phyloP scores from a whole-genome alignment of 768 basidiomycete genomes.

The Russula emetica region DNA sequence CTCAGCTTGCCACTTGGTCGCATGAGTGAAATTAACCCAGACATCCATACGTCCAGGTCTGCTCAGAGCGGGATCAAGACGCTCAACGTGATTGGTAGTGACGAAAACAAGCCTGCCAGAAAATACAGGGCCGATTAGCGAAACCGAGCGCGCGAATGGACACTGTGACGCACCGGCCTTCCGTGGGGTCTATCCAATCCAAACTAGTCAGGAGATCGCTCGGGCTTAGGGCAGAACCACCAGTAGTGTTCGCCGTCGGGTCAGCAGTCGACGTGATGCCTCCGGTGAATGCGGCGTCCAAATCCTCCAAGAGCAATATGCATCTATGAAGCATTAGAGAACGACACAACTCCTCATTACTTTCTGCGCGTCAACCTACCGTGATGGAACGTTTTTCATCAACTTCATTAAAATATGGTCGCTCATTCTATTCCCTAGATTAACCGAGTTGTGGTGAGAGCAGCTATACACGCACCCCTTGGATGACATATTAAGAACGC shows the following conservation, averaged over 20 bases:
- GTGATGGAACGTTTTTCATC: constrained; percentile 82
- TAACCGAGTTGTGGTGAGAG: constrained; percentile 18
- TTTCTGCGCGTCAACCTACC: constrained; percentile 41
- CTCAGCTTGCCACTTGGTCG: constrained; percentile 89
- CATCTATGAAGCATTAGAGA: constrained; percentile 47
- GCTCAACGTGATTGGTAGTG: constrained; percentile 91
- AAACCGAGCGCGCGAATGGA: constrained; percentile 1
- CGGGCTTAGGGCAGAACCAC: constrained; percentile 78
- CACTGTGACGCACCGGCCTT: constrained; percentile 62
- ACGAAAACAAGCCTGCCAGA: constrained; percentile 70
- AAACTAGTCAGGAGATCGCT: constrained; percentile 82
- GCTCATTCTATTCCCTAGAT: constrained; percentile 59
- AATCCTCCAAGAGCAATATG: constrained; percentile 90
- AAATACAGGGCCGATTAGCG: constrained; percentile 12
- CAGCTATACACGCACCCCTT: constrained; percentile 56
- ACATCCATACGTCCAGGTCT: constrained; percentile 93
- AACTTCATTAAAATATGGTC: constrained; percentile 82
- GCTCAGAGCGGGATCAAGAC: constrained; percentile 82
- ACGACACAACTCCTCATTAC: constrained; percentile 14
- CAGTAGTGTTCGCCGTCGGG: constrained; percentile 35
- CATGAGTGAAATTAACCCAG: constrained; percentile 90
- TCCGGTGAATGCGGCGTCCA: constrained; percentile 80
- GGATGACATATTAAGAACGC: constrained; percentile 82
- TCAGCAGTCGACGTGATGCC: constrained; percentile 52
- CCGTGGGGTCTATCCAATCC: constrained; percentile 79